phyloP scores from a whole-genome alignment of 768 basidiomycete species.

The Naganishia friedmannii region DNA sequence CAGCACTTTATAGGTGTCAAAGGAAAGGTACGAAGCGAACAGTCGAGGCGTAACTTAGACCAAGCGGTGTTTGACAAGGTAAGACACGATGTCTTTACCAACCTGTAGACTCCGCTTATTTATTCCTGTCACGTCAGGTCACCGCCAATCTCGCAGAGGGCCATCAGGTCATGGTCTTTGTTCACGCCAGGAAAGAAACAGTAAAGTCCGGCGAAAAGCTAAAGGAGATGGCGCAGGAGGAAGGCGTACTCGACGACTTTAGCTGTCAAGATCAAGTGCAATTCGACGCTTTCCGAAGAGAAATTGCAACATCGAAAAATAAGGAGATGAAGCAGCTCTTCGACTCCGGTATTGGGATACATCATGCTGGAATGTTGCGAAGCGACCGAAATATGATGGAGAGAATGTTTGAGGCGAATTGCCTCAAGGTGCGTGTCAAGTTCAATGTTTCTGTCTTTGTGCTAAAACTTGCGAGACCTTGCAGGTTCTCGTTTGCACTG shows the following conservation, averaged over 20 bases:
- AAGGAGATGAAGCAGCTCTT: constrained; percentile 96
- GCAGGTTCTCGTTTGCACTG: constrained; percentile 94
- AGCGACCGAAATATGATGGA: constrained; percentile 94
- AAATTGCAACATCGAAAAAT: constrained; percentile 77
- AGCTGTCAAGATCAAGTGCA: constrained; percentile 76
- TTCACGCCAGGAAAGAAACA: constrained; percentile 96
- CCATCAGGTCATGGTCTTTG: constrained; percentile 99
- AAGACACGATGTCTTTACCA: background rate
- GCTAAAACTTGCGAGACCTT: background rate
- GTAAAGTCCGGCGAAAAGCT: constrained; percentile 83
- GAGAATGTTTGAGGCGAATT: constrained; percentile 81
- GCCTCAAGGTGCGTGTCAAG: constrained; percentile 69
- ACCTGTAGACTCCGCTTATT: background rate
- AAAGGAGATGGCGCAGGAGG: constrained; percentile 68
- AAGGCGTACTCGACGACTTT: constrained; percentile 73
- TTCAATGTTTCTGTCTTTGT: background rate
- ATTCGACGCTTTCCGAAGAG: constrained; percentile 70
- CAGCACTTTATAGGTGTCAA: constrained; percentile 93
- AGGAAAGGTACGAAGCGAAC: constrained; percentile 74
- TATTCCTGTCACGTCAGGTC: constrained; percentile 55
- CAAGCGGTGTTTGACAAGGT: constrained; percentile 77
- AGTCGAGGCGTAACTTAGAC: constrained; percentile 81
- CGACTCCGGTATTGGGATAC: constrained; percentile 88
- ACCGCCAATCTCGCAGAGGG: constrained; percentile 80
- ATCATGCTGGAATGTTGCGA: constrained; percentile 96